phyloP scores from a whole-genome alignment of 306 rosid species.

The Corylus avellana region DNA sequence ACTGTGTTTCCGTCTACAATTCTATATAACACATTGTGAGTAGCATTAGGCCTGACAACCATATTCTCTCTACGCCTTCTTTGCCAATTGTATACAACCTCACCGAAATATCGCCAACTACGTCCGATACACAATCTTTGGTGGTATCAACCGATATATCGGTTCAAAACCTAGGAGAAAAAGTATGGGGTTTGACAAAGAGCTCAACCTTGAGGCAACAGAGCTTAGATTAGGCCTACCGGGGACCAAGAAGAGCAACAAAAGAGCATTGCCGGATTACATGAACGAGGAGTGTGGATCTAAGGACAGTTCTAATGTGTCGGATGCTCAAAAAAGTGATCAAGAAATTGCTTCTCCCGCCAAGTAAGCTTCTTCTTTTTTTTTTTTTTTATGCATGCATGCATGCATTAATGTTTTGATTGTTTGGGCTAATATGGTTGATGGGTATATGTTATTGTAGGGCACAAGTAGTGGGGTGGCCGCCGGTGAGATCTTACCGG shows the following conservation, averaged over 20 bases:
- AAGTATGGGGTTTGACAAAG: conserved; percentile 3
- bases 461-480: conserved; percentile 61
- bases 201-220: conserved; percentile 53
- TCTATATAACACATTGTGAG: neutral
- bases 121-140: no score
- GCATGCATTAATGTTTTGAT: neutral
- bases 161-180: neutral
- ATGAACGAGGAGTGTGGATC: neutral
- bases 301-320: neutral
- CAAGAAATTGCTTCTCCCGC: conserved; percentile 32
- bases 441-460: conserved; percentile 17
- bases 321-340: conserved; percentile 8
- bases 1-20: neutral
- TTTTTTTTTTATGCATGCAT: neutral
- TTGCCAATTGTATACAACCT: neutral
- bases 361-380: conserved; percentile 38
- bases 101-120: neutral
- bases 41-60: neutral
- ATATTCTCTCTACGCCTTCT: neutral
- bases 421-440: conserved; percentile 2
- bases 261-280: conserved; percentile 36
- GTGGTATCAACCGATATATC: no score
- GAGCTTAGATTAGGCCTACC: conserved; percentile 53
- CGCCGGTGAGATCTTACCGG: conserved; percentile 43
- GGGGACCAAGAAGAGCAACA: conserved; percentile 32